Evolutionary conservation across 2,329 filamentous ascomycete species (phyloP).

Genomic region (Zalaria sp.): DNA sequence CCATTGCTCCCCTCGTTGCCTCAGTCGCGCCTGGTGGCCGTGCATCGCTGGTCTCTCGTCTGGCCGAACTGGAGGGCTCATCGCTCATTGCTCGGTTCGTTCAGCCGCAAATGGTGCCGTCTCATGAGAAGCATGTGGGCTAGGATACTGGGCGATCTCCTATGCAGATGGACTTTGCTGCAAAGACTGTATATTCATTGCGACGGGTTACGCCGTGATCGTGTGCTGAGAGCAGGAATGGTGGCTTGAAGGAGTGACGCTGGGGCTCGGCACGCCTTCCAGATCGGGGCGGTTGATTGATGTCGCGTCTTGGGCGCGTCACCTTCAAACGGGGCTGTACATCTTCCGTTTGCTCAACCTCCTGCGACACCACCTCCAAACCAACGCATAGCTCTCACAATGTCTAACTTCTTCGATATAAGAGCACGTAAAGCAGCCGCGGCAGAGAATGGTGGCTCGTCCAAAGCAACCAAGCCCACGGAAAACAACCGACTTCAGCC

Average conservation of each 20-base stretch:
- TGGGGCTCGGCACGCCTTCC: too few relatives aligned
- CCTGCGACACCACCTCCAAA: too few relatives aligned
- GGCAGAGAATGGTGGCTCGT: constrained; percentile 50
- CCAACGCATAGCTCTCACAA: constrained; percentile 19
- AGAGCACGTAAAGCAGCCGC: constrained; percentile 66
- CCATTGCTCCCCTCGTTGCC: neutral
- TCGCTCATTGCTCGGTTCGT: constrained; percentile 20
- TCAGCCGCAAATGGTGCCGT: neutral
- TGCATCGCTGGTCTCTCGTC: constrained; percentile 60
- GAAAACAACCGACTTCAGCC: constrained; percentile 63
- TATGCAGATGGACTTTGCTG: too few relatives aligned
- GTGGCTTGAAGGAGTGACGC: too few relatives aligned
- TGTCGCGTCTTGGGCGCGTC: too few relatives aligned
- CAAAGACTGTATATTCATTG: too few relatives aligned
- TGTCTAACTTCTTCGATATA: constrained; percentile 91
- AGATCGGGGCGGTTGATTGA: too few relatives aligned
- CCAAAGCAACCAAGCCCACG: constrained; percentile 48
- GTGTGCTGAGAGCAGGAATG: too few relatives aligned
- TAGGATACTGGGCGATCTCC: neutral
- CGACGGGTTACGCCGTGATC: too few relatives aligned
- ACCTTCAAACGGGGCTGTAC: too few relatives aligned
- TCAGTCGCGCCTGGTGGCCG: neutral
- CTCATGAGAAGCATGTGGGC: neutral
- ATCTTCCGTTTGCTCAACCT: too few relatives aligned
- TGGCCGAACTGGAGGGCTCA: constrained; percentile 18